Percentiles rank a stretch among this genome's conserved stretches.
Evolutionary conservation across 805 yeast genomes (phyloP).

Genomic region (Candida xyloterini): DNA sequence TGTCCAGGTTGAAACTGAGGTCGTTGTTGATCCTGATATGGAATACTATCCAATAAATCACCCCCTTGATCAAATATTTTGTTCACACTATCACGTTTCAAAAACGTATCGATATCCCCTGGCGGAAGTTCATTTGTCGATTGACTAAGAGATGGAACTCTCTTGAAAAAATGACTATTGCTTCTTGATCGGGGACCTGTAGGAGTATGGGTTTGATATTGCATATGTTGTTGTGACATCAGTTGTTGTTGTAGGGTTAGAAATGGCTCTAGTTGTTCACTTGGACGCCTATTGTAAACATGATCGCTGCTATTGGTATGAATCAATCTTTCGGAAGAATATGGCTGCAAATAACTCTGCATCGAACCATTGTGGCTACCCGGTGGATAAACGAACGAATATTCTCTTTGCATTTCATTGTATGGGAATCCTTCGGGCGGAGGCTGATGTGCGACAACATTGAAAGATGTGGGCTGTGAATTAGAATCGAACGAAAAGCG

Average conservation of each 20-base stretch:
- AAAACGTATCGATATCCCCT: constrained; percentile 34
- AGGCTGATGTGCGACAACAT: constrained; percentile 14
- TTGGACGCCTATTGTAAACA: constrained; percentile 39
- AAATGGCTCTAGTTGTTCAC: constrained; percentile 50
- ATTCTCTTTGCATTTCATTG: constrained; percentile 27
- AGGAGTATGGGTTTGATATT: constrained; percentile 11
- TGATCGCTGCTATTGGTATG: constrained; percentile 24
- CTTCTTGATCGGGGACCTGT: constrained; percentile 26
- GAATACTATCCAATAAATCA: constrained; percentile 29
- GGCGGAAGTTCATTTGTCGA: constrained; percentile 25
- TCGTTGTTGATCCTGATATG: constrained; percentile 24
- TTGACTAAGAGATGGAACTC: constrained; percentile 33
- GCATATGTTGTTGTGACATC: constrained; percentile 14
- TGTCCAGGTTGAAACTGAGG: constrained; percentile 17
- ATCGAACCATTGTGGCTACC: constrained; percentile 18
- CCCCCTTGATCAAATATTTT: constrained; percentile 27
- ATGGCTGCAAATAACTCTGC: constrained; percentile 24
- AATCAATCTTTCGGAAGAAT: constrained; percentile 25
- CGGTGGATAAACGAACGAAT: constrained; percentile 27
- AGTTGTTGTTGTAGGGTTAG: constrained; percentile 29
- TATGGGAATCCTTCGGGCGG: constrained; percentile 24
- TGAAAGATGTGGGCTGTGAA: constrained; percentile 19
- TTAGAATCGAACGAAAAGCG: constrained; percentile 29
- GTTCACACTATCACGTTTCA: constrained; percentile 34
- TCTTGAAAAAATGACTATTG: constrained; percentile 28